Base-by-base conservation (phyloP, 768 basidiomycete genomes). In the Trichaptum fuscoviolaceum region DNA sequence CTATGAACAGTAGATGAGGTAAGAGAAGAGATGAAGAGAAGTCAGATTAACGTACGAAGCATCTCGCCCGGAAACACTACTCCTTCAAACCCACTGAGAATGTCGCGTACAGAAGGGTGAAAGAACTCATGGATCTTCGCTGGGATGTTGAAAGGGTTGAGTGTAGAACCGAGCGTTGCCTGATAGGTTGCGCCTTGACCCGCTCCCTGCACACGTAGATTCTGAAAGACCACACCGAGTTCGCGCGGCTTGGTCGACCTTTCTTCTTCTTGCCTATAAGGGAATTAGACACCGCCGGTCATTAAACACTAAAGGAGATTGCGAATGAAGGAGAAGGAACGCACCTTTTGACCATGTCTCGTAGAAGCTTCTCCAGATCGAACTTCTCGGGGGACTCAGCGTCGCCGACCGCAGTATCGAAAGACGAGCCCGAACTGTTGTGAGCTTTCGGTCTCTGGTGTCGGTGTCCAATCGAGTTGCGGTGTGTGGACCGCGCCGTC, bases 21-120 rank as follows among this genome's bases (percentile, higher is more conserved):
- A n/a, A 17, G 7, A 4, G 26, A 52, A n/a, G 35, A 25, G 17
- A 27, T 3, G 34, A 10, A 15, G 17, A 18, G 0, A 7, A 7
- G 6, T 12, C 9, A 26, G 42, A 36, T 35, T 67, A 42, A 73
- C 75, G 74, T 69, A 23, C 76, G 65, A 17, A 79, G 75, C 80
- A 82, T 82, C 69, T 82, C 80, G 63, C 81, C 81, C 1, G 80
- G 79, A 62, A 73, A 74, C 30, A 81, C 69, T 35, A 76, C 66
- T 65, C 81, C 81, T 34, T 78, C 77, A 68, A 78, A 79, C 62
- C 76, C 74, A 66, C 75, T 66, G 18, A 82, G 70, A 57, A 82
- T 76, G 42, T 76, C 73, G 64, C 76, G 75, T 1, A 78, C 76
- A 59, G 76, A 74, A 18, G 77, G 77, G 34, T 77, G 75, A 69